Conservation (phyloP, 306 rosid species). For the Trifolium subterraneum region DNA sequence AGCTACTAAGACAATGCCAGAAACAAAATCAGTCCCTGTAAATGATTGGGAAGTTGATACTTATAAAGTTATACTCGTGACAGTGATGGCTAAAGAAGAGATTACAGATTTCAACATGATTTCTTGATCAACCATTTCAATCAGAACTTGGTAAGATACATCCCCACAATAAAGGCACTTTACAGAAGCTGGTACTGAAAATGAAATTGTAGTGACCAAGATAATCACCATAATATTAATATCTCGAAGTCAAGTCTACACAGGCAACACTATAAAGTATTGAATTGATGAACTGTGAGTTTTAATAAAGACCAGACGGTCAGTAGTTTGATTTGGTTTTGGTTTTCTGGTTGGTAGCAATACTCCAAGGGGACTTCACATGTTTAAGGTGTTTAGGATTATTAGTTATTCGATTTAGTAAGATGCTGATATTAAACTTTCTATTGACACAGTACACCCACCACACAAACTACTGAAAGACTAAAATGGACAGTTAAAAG, state of each 20-base stretch:
- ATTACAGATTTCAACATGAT: background rate
- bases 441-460: slow-evolving; percentile 1
- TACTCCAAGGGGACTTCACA: background rate
- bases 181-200: slow-evolving; percentile 25
- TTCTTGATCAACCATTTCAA: background rate
- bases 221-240: slow-evolving; percentile 31
- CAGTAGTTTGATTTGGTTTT: background rate
- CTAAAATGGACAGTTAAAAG: slow-evolving; percentile 36
- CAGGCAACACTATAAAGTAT: slow-evolving; percentile 23
- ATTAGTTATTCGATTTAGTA: background rate
- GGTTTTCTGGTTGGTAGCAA: background rate
- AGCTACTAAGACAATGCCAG: slow-evolving; percentile 2
- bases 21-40: background rate
- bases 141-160: background rate
- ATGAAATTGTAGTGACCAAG: slow-evolving; percentile 12
- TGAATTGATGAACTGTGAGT: slow-evolving; percentile 10
- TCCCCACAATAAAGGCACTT: slow-evolving; percentile 22
- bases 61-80: background rate
- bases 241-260: background rate
- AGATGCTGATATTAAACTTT: background rate
- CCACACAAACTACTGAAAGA: slow-evolving; percentile 5
- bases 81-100: background rate
- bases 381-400: background rate
- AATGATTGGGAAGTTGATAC: slow-evolving; percentile 16
- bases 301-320: background rate